Base-by-base conservation (phyloP, 164 flowering plant species). In the Protea cynaroides region DNA sequence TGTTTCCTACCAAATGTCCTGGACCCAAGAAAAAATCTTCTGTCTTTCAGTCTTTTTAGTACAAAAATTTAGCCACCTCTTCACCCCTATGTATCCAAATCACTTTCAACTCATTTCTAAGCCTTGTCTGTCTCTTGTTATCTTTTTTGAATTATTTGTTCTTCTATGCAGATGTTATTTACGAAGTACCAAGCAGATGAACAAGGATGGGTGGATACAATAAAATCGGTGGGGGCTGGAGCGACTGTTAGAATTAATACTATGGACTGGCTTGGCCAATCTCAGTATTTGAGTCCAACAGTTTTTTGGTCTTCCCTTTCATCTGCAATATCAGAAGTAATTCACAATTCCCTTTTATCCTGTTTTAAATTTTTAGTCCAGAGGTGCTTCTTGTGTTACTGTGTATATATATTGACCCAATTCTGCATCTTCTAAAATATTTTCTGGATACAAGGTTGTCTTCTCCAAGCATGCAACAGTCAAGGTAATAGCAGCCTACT, bases 381-480 rank as follows among this genome's bases (percentile, higher is more conserved):
- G n/a, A n/a, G n/a, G n/a, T n/a, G n/a, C n/a, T n/a, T n/a, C n/a
- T 29, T 29, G 5, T 29, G 34, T 29, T 29, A 29, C 34, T 29
- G 5, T 29, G 5, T 29, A 29, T 2, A 29, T 40, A 12, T 0
- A 40, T 40, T 40, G 4, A 36, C 23, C 3, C 25, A 44, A 14
- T 17, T 44, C 15, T 58, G 21, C n/a, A 8, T 34, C 38, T 56
- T 51, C 44, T 68, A 24, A 59, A 29, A 25, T 18, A n/a, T 9
- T 14, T 8, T 12, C 52, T 56, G 37, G 18, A 58, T 63, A 55
- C 44, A 49, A 93, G 98, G 97, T 93, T 61, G 79, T 93, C 43
- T 93, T 81, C 83, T 78, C 92, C 75, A 93, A 89, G 81, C 79
- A 85, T 21, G 98, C 95, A 23, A 90, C 65, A 19, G 98, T 90